Evolutionary conservation across 495 filamentous ascomycete species (phyloP).

Genomic region (Tuber microsphaerosporum): DNA sequence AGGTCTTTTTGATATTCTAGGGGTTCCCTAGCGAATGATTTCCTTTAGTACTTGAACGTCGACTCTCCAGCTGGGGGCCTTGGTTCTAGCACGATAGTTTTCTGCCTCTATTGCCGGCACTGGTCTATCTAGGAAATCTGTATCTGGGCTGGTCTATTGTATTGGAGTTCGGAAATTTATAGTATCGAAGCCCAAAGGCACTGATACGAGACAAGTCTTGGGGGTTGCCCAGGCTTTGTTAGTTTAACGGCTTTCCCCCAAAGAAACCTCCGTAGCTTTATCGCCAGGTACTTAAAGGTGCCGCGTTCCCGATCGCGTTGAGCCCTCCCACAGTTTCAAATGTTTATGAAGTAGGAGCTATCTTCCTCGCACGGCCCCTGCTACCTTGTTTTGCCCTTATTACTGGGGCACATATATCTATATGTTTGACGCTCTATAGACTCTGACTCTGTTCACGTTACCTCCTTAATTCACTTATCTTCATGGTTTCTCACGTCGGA

Average conservation of each 20-base stretch:
- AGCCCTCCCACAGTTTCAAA: neutral
- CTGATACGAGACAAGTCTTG: neutral
- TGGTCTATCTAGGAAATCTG: neutral
- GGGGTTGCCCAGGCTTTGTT: neutral
- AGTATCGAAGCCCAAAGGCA: neutral
- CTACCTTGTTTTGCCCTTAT: neutral
- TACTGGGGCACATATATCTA: neutral
- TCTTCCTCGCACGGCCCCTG: neutral
- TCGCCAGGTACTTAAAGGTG: neutral
- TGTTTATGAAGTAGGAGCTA: neutral
- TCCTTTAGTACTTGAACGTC: neutral
- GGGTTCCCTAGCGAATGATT: neutral
- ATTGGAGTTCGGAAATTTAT: neutral
- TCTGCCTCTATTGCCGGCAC: neutral
- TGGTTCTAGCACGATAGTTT: too few species aligned
- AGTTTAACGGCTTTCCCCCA: neutral
- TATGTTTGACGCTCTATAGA: neutral
- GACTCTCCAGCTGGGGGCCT: neutral
- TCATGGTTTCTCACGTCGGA: slow-evolving; percentile 1
- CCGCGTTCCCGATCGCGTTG: neutral
- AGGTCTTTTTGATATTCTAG: neutral
- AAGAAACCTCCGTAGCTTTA: neutral
- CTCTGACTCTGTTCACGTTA: neutral
- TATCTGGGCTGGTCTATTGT: neutral
- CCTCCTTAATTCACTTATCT: neutral